Percentiles rank a stretch among this genome's conserved stretches.
These are phyloP conservation scores for Grosmannia penicillata DNA, from an alignment of 2,329 filamentous ascomycete species.

Conservation along the genomic window DNA sequence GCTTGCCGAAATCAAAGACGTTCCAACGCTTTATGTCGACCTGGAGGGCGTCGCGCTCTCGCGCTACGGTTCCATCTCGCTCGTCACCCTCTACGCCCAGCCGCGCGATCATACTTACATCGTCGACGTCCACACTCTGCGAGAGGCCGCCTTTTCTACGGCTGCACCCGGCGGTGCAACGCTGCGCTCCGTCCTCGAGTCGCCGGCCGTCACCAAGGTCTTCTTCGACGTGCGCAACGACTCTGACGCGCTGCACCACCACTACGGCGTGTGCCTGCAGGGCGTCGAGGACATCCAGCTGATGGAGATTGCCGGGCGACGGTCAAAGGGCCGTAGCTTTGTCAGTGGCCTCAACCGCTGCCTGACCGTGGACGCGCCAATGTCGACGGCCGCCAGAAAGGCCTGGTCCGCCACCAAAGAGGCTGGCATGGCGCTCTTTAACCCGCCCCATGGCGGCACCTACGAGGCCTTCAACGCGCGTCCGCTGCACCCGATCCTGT, in stretches of 20 bases:
- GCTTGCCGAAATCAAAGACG: background rate
- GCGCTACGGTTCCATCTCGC: slow-evolving; percentile 9
- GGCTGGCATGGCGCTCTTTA: slow-evolving; percentile 22
- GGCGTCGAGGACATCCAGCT: slow-evolving; percentile 16
- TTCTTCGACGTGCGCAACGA: slow-evolving; percentile 15
- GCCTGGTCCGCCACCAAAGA: slow-evolving; percentile 22
- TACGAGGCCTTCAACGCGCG: slow-evolving; percentile 32
- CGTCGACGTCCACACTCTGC: slow-evolving; percentile 12
- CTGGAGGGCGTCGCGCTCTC: slow-evolving; percentile 10
- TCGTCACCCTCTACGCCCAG: slow-evolving; percentile 8
- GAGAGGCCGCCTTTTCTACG: slow-evolving; percentile 9
- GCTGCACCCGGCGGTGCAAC: slow-evolving; percentile 1
- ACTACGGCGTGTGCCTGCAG: slow-evolving; percentile 10
- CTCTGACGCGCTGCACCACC: slow-evolving; percentile 14
- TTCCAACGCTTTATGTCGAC: slow-evolving; percentile 10
- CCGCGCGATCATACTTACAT: background rate
- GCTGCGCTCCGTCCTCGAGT: slow-evolving; percentile 12
- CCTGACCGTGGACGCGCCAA: slow-evolving; percentile 4
- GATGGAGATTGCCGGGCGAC: slow-evolving; percentile 13
- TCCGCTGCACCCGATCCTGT: slow-evolving; percentile 24
- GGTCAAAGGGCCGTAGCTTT: slow-evolving; percentile 3
- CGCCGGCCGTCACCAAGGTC: slow-evolving; percentile 10
- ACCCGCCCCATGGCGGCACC: slow-evolving; percentile 24
- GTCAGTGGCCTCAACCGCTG: slow-evolving; percentile 6
- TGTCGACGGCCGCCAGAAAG: background rate